These are phyloP conservation scores for Cerioporus squamosus DNA, from an alignment of 1,284 basidiomycete genomes.

Conservation along the genomic window DNA sequence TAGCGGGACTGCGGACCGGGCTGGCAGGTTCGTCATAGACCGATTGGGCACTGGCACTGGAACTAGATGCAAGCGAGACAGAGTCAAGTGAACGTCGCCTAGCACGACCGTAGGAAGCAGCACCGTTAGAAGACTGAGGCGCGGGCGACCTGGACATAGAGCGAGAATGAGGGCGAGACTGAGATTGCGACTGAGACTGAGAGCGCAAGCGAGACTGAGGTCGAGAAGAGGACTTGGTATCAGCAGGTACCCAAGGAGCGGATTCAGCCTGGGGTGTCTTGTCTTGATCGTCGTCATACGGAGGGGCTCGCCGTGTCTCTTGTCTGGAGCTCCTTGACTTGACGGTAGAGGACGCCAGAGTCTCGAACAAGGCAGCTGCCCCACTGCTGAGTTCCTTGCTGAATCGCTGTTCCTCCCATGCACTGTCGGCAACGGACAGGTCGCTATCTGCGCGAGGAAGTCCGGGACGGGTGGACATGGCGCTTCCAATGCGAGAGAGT, in stretches of 20 bases:
- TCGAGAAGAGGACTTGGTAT: not conserved
- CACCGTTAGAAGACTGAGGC: not conserved
- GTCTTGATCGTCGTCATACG: not conserved
- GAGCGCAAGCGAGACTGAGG: not conserved
- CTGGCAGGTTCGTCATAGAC: constrained; percentile 26
- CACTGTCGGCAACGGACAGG: constrained; percentile 45
- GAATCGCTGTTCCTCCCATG: constrained; percentile 32
- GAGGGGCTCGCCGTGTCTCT: not conserved
- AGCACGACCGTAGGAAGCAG: not conserved
- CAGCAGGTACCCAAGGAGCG: constrained; percentile 2
- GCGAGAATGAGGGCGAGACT: not conserved
- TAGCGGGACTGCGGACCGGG: not conserved
- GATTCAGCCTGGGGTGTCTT: constrained; percentile 12
- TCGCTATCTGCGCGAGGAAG: constrained; percentile 51
- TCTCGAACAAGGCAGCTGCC: constrained; percentile 57
- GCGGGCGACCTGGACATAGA: not conserved
- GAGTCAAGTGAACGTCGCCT: constrained; percentile 12
- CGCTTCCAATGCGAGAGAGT: constrained; percentile 15
- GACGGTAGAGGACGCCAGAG: constrained; percentile 33
- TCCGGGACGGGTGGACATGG: constrained; percentile 32
- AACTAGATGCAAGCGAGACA: constrained; percentile 18
- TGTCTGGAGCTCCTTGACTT: not conserved
- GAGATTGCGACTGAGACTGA: not conserved
- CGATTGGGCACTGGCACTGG: constrained; percentile 30
- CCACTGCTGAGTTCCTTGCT: constrained; percentile 49